Percentiles rank a stretch among this genome's conserved stretches.
Conservation (phyloP, 176 grass and related monocot species). For the Lolium multiflorum region DNA sequence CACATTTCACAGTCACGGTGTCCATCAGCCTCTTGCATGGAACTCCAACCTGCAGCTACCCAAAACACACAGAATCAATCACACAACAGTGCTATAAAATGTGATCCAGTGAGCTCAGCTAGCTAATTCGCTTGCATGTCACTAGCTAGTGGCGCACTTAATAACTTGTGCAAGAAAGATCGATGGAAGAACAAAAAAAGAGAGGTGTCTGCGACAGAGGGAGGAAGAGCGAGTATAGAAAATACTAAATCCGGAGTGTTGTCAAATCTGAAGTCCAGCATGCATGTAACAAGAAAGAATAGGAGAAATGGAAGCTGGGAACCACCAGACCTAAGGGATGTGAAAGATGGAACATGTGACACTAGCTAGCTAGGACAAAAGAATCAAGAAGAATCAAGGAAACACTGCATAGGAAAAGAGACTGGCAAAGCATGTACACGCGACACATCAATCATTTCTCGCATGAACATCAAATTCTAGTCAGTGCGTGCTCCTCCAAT, state of each 20-base stretch:
- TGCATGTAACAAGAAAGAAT: slow-evolving; percentile 43
- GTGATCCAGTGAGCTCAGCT: slow-evolving; percentile 2
- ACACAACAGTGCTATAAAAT: slow-evolving; percentile 35
- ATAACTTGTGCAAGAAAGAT: slow-evolving; percentile 13
- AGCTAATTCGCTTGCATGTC: slow-evolving; percentile 35
- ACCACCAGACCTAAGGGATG: slow-evolving; percentile 41
- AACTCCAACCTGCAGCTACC: slow-evolving; percentile 90
- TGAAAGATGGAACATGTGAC: slow-evolving; percentile 45
- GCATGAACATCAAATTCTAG: slow-evolving; percentile 7
- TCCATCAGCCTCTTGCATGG: slow-evolving; percentile 94
- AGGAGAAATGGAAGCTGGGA: slow-evolving; percentile 25
- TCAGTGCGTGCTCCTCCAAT: slow-evolving; percentile 6
- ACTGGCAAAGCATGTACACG: neutral
- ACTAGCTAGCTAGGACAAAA: slow-evolving; percentile 29
- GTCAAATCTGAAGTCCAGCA: slow-evolving; percentile 29
- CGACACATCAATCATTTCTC: slow-evolving; percentile 45
- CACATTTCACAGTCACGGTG: slow-evolving; percentile 87
- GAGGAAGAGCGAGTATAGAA: slow-evolving; percentile 25
- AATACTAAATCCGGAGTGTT: slow-evolving; percentile 35
- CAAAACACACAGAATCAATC: slow-evolving; percentile 52
- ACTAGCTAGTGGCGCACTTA: slow-evolving; percentile 3
- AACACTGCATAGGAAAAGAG: slow-evolving; percentile 35
- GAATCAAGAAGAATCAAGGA: slow-evolving; percentile 28
- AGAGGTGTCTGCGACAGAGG: neutral
- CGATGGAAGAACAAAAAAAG: neutral